Conservation (phyloP, 331 rosid genomes). For the Erythrophleum ivorense region DNA sequence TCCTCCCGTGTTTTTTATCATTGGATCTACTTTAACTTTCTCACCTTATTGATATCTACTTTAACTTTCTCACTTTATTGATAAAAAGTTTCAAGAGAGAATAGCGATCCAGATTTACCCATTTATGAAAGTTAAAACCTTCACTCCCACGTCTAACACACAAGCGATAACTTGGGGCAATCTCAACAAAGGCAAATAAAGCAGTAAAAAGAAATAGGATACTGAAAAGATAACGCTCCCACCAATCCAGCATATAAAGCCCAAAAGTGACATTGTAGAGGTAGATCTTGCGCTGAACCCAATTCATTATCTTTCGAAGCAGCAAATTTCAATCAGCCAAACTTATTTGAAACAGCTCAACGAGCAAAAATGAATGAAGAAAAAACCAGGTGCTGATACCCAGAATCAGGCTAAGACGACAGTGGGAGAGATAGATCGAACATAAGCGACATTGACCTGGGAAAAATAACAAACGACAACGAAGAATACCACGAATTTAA, state of each 20-base stretch:
- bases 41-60: too few relatives aligned
- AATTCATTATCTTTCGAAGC: slow-evolving; percentile 63
- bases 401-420: neutral
- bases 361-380: too few relatives aligned
- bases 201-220: slow-evolving; percentile 54
- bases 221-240: slow-evolving; percentile 95
- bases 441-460: neutral
- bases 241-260: slow-evolving; percentile 92
- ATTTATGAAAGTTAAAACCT: neutral
- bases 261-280: slow-evolving; percentile 97
- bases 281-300: slow-evolving; percentile 82
- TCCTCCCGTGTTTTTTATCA: too few relatives aligned
- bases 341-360: neutral
- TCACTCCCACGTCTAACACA: neutral
- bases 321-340: slow-evolving; percentile 30
- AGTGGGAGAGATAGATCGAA: neutral
- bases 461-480: neutral
- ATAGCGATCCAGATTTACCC: too few relatives aligned
- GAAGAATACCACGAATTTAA: neutral
- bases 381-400: too few relatives aligned
- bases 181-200: neutral
- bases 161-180: neutral
- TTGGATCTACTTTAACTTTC: too few relatives aligned
- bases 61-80: too few relatives aligned
- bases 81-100: too few relatives aligned